A percentile compares a stretch with the other conserved stretches of the same genome.
Conservation (phyloP, 2,329 filamentous ascomycete genomes). For the Exophiala xenobiotica region DNA sequence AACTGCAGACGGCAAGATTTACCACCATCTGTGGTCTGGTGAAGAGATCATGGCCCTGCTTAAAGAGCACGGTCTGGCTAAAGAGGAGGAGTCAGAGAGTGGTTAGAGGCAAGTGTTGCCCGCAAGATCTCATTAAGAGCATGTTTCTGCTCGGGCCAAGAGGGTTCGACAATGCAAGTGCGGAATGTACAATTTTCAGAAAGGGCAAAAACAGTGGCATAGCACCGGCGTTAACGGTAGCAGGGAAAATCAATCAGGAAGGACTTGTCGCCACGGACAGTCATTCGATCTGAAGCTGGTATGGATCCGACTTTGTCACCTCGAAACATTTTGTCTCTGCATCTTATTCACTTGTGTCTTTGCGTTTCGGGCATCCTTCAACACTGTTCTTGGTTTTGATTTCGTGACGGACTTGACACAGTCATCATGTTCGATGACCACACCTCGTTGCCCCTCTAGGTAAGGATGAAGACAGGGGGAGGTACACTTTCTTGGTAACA, state of each 20-base stretch:
- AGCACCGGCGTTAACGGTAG: conserved; percentile 26
- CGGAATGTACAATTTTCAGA: conserved; percentile 8
- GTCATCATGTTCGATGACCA: too few species aligned
- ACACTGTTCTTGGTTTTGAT: too few species aligned
- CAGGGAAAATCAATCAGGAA: background rate
- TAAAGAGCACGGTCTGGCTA: conserved; percentile 93
- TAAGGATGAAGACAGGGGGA: too few species aligned
- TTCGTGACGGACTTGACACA: too few species aligned
- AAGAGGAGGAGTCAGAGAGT: conserved; percentile 71
- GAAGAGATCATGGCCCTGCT: conserved; percentile 93
- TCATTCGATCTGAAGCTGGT: too few species aligned
- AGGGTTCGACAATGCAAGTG: background rate
- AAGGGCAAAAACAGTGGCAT: conserved; percentile 15
- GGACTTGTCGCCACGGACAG: background rate
- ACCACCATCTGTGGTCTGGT: conserved; percentile 94
- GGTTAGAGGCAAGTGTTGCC: conserved; percentile 32
- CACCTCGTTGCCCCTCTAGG: too few species aligned
- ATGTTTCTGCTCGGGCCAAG: background rate
- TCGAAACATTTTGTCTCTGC: too few species aligned
- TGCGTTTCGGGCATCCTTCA: too few species aligned
- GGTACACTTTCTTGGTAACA: too few species aligned
- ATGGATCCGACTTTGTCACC: too few species aligned
- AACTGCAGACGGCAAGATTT: conserved; percentile 93
- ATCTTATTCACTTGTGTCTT: too few species aligned
- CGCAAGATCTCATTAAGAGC: background rate